phyloP scores from a whole-genome alignment of 192 early-diverging fungal species.

The Backusella luteola region DNA sequence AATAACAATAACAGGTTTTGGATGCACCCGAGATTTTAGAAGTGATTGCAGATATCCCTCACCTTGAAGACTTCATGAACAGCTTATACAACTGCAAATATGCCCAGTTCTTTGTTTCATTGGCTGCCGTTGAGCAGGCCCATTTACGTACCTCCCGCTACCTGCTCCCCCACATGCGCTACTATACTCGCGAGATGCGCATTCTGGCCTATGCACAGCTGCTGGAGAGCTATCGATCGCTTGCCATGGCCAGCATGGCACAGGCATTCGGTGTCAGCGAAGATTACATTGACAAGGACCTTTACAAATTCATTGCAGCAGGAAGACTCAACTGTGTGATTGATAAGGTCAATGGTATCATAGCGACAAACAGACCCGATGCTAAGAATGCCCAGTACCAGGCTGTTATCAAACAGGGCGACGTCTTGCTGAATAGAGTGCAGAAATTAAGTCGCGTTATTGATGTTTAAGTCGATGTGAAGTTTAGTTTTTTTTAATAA shows the following conservation, averaged over 20 bases:
- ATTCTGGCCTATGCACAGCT: slow-evolving; percentile 96
- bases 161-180: slow-evolving; percentile 85
- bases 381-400: slow-evolving; percentile 99
- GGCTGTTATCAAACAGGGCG: slow-evolving; percentile 93
- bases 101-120: slow-evolving; percentile 84
- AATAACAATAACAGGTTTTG: slow-evolving; percentile 57
- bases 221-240: slow-evolving; percentile 90
- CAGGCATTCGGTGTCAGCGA: slow-evolving; percentile 94
- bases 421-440: slow-evolving; percentile 88
- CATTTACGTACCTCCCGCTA: slow-evolving; percentile 75
- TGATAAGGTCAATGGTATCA: slow-evolving; percentile 97
- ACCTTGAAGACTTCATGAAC: slow-evolving; percentile 78
- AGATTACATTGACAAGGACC: slow-evolving; percentile 93
- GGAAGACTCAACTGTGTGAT: slow-evolving; percentile 98
- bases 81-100: slow-evolving; percentile 93
- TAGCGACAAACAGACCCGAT: slow-evolving; percentile 97
- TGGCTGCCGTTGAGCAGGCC: slow-evolving; percentile 77
- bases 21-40: slow-evolving; percentile 97
- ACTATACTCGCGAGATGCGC: slow-evolving; percentile 98
- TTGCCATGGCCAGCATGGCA: slow-evolving; percentile 96
- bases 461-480: slow-evolving; percentile 57
- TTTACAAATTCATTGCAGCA: slow-evolving; percentile 92
- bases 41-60: slow-evolving; percentile 86
- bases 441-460: slow-evolving; percentile 96
- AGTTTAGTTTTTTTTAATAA: not conserved